phyloP scores from a whole-genome alignment of 495 filamentous ascomycete species.

The Amphirosellinia nigrospora region DNA sequence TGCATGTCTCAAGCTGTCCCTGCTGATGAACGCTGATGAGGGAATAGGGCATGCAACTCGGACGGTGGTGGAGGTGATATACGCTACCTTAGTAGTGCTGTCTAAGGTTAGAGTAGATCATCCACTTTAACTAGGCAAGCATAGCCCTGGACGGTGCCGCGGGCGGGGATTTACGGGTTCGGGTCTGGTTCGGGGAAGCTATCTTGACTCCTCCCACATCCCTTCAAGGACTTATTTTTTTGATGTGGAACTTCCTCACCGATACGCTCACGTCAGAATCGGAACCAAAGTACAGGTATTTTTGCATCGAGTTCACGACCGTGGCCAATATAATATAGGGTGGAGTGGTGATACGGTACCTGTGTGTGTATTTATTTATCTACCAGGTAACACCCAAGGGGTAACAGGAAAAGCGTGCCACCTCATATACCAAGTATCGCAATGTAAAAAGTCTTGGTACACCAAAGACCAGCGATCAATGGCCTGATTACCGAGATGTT shows the following conservation, averaged over 20 bases:
- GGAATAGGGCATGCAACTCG: background rate
- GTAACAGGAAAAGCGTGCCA: constrained; percentile 1
- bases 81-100: background rate
- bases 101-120: background rate
- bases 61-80: background rate
- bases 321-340: background rate
- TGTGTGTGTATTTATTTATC: background rate
- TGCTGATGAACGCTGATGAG: constrained; percentile 5
- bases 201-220: constrained; percentile 15
- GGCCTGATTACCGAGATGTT: background rate
- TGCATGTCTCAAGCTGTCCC: constrained; percentile 14
- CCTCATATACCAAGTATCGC: background rate
- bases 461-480: background rate
- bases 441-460: background rate
- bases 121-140: constrained; percentile 19
- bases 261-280: constrained; percentile 36
- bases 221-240: constrained; percentile 1
- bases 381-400: background rate
- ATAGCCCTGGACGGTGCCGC: constrained; percentile 9
- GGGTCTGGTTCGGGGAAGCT: constrained; percentile 17
- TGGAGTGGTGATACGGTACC: background rate
- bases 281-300: constrained; percentile 27
- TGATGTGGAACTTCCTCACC: constrained; percentile 18
- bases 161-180: constrained; percentile 16
- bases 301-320: background rate